phyloP scores from a whole-genome alignment of 2,329 filamentous ascomycete species.

The Talaromyces sp. region DNA sequence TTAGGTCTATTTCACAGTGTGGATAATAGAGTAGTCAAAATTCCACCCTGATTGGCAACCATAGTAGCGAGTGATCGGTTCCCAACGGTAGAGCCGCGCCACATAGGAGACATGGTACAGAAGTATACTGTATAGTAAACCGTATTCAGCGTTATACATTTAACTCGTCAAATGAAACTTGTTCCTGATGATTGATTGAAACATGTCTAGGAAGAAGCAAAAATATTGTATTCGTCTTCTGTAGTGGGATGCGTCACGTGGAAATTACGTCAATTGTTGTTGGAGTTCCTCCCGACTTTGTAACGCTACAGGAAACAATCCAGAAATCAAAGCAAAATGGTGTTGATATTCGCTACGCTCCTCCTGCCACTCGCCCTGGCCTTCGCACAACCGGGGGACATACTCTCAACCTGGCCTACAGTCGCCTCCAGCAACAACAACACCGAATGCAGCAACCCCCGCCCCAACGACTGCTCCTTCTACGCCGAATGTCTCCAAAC shows the following conservation, averaged over 20 bases:
- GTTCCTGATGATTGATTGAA: background rate
- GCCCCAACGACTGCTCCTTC: constrained; percentile 27
- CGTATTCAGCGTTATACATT: background rate
- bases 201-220: no score
- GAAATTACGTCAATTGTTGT: background rate
- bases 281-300: background rate
- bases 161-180: background rate
- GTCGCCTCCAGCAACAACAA: constrained; percentile 4
- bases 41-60: background rate
- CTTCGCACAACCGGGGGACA: background rate
- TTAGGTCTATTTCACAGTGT: background rate
- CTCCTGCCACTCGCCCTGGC: background rate
- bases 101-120: background rate
- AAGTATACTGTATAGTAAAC: background rate
- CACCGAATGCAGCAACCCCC: constrained; percentile 21
- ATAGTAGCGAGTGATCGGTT: background rate
- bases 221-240: background rate
- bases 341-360: background rate
- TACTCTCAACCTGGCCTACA: background rate
- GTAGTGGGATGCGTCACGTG: background rate
- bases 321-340: background rate
- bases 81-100: background rate
- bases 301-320: background rate
- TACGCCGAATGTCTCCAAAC: constrained; percentile 26
- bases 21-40: background rate